Evolutionary conservation across 2,329 filamentous ascomycete genomes (phyloP), one percentile per base, ranked within the genome.

Genomic region (Ascocoryne sarcoides): DNA sequence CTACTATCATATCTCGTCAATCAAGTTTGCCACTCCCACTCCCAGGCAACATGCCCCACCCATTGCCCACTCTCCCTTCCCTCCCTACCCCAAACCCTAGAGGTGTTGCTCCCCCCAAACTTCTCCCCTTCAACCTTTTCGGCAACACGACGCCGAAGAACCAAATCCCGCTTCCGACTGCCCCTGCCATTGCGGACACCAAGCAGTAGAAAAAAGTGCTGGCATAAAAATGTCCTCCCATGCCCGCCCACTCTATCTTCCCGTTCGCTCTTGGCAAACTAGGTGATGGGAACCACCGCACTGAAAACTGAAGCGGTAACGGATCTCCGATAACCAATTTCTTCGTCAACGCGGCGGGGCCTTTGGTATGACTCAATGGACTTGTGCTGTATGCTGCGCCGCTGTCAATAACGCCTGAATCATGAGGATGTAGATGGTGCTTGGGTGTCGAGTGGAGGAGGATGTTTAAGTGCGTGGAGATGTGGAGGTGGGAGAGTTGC

Each of bases 401-500:
- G 12, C 86, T 89, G 56, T 95, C 86, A 31, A 95, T 75, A 14
- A 89, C 87, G 20, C 89, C 89, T 15, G 76, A 80, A 63, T 73
- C 78, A 65, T 69, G 81, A 50, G 66, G 79, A 32, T 73, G 73
- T 31, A 70, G 62, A 55, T 79, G 76, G 52, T 78, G 73, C 55
- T 78, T 79, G 4, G 75, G 75, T 30, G 59, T 54, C 44, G 64
- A 68, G 47, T 90, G 92, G 51, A 95, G 71, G 40, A 96, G 70
- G 46, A 96, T 79, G 60, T 96, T 96, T 61, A 96, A 73, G 57
- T 86, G 79, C 4, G 88, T 90, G 57, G 83, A 84, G 51, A 98
- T 77, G 65, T 96, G 92, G 54, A 98, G 70, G 62, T 95, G 92
- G 61, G 80, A 87, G 37, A 82, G 69, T 64, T 98, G 89, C 15